Evolutionary conservation across 2,329 filamentous ascomycete species (phyloP).

Genomic region (Exophiala alcalophila): DNA sequence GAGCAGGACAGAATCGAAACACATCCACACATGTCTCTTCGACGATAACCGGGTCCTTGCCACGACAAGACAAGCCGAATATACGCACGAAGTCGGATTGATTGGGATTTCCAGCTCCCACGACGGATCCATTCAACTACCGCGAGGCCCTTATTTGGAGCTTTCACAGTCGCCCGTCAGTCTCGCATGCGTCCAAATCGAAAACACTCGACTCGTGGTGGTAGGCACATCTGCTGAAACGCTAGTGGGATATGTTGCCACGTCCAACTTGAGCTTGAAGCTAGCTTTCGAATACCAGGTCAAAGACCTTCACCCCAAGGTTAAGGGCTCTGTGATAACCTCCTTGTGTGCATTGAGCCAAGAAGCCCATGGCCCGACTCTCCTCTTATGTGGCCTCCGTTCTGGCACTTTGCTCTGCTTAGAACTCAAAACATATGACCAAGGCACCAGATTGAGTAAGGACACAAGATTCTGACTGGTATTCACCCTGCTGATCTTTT

Average conservation of each 20-base stretch:
- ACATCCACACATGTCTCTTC: slow-evolving; percentile 10
- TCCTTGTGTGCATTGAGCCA: slow-evolving; percentile 31
- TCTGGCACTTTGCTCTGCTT: slow-evolving; percentile 44
- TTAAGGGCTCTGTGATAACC: slow-evolving; percentile 39
- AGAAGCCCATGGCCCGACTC: slow-evolving; percentile 21
- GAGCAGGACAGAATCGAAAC: slow-evolving; percentile 1
- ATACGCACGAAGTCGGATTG: slow-evolving; percentile 15
- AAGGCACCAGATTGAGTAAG: slow-evolving; percentile 15
- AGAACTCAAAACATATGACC: slow-evolving; percentile 31
- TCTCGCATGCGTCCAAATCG: slow-evolving; percentile 12
- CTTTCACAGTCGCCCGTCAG: slow-evolving; percentile 9
- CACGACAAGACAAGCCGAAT: background rate
- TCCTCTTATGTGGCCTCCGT: slow-evolving; percentile 45
- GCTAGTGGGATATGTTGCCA: slow-evolving; percentile 35
- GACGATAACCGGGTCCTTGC: slow-evolving; percentile 11
- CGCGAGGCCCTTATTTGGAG: background rate
- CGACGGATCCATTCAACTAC: background rate
- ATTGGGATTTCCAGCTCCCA: slow-evolving; percentile 2
- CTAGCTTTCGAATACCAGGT: slow-evolving; percentile 12
- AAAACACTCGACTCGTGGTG: slow-evolving; percentile 34
- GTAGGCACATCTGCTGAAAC: slow-evolving; percentile 42
- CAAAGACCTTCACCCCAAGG: slow-evolving; percentile 29
- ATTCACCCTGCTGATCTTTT: slow-evolving; percentile 9
- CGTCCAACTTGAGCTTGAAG: slow-evolving; percentile 17
- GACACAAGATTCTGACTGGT: too few species aligned